Evolutionary conservation across 192 early-diverging fungal species (phyloP).

Genomic region (Entomortierella chlamydospora): DNA sequence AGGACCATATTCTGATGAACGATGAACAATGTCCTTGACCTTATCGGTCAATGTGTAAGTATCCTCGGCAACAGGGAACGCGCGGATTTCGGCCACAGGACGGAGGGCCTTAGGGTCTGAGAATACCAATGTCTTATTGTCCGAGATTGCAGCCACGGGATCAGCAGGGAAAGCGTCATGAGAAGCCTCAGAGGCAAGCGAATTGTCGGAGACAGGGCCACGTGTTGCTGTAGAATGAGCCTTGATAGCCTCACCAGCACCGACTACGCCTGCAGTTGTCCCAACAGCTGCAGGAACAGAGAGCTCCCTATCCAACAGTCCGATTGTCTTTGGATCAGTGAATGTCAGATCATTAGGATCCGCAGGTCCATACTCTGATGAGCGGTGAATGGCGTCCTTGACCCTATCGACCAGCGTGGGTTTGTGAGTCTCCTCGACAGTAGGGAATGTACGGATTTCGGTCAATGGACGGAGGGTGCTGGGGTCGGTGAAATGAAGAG

Average conservation of each 20-base stretch:
- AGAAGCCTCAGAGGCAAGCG: no score
- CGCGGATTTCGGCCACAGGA: neutral
- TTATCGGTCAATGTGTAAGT: neutral
- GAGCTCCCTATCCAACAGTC: neutral
- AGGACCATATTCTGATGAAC: constrained; percentile 7
- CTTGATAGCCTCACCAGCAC: no score
- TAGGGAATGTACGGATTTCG: neutral
- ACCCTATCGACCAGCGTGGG: neutral
- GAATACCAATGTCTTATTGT: neutral
- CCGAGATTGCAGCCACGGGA: neutral
- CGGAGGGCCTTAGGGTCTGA: constrained; percentile 13
- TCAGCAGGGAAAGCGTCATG: no score
- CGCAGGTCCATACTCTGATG: neutral
- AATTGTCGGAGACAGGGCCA: no score
- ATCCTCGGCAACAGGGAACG: neutral
- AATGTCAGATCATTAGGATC: neutral
- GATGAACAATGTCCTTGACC: constrained; percentile 3
- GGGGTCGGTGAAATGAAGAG: neutral
- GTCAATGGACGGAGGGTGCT: constrained; percentile 1
- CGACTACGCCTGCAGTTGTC: no score
- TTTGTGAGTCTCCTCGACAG: neutral
- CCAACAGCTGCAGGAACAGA: no score
- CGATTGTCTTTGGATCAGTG: neutral
- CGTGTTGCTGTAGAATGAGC: no score
- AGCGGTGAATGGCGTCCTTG: neutral